Conservation (phyloP, 257 asterid species). For the Jacaranda mimosifolia region DNA sequence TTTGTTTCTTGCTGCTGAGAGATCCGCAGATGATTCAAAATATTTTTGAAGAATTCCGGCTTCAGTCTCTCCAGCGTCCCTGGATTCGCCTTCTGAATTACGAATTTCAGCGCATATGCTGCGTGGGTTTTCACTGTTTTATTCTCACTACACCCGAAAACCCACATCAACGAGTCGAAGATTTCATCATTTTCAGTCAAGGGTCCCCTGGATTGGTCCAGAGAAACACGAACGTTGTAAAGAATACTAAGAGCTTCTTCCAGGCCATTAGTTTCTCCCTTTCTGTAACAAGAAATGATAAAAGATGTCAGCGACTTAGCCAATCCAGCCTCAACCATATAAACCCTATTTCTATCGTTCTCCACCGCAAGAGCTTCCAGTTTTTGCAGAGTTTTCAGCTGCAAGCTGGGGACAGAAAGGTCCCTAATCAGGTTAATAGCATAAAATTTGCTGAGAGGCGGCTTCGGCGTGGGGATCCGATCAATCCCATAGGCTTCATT, state of each 20-base stretch:
- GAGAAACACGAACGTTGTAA: slow-evolving; percentile 24
- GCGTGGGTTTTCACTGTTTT: slow-evolving; percentile 39
- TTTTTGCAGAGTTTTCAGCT: slow-evolving; percentile 42
- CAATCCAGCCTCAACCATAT: slow-evolving; percentile 50
- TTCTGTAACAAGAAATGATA: slow-evolving; percentile 39
- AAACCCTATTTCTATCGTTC: slow-evolving; percentile 42
- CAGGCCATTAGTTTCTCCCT: slow-evolving; percentile 32
- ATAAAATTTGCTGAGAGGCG: slow-evolving; percentile 35
- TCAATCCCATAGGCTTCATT: slow-evolving; percentile 37
- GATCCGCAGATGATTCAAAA: slow-evolving; percentile 28
- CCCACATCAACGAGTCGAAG: slow-evolving; percentile 53
- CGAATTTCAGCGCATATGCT: slow-evolving; percentile 38
- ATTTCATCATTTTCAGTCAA: slow-evolving; percentile 30
- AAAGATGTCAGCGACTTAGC: slow-evolving; percentile 26
- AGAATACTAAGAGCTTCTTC: slow-evolving; percentile 48
- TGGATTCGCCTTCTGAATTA: slow-evolving; percentile 30
- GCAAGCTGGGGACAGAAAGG: slow-evolving; percentile 34
- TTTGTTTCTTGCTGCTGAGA: slow-evolving; percentile 33
- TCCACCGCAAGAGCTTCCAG: slow-evolving; percentile 50
- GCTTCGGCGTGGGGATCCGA: slow-evolving; percentile 46
- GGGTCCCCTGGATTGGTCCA: not conserved
- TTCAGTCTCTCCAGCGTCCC: slow-evolving; percentile 39
- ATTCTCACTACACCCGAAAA: slow-evolving; percentile 22
- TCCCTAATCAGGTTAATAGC: slow-evolving; percentile 43
- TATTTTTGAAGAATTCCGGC: slow-evolving; percentile 45